These are phyloP conservation scores for Alisma plantagoaquatica DNA, from an alignment of 106 monocot genomes.

Conservation along the genomic window DNA sequence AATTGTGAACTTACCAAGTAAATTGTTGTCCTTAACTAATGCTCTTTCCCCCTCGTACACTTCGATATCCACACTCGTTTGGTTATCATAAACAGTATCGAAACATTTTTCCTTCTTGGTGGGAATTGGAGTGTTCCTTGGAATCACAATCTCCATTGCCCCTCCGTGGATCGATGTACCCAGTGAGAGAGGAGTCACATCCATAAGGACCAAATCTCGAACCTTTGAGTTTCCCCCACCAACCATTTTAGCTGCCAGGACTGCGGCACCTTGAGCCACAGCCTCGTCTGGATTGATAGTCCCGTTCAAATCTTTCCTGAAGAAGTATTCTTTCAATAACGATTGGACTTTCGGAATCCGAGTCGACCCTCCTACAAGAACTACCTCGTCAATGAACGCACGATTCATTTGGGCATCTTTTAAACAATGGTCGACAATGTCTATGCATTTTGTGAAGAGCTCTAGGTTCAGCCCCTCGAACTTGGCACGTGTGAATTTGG, in stretches of 20 bases:
- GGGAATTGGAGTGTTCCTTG: slow-evolving; percentile 52
- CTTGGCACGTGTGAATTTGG: no score
- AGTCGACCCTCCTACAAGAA: no score
- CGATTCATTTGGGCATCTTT: no score
- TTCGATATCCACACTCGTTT: slow-evolving; percentile 35
- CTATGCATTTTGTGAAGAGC: no score
- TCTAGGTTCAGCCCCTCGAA: no score
- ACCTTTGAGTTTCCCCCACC: slow-evolving; percentile 24
- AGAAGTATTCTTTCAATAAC: no score
- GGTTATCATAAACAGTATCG: slow-evolving; percentile 42
- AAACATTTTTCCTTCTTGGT: slow-evolving; percentile 52
- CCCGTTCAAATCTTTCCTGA: no score
- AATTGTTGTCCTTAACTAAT: slow-evolving; percentile 5
- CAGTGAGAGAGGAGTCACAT: slow-evolving; percentile 20
- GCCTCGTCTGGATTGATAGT: slow-evolving; percentile 18
- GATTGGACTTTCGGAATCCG: no score
- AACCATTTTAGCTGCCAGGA: slow-evolving; percentile 12
- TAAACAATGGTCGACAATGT: no score
- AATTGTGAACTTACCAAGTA: slow-evolving; percentile 49
- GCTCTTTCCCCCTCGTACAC: slow-evolving; percentile 34
- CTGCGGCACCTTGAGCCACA: slow-evolving; percentile 12
- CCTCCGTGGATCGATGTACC: slow-evolving; percentile 1
- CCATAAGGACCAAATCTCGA: slow-evolving; percentile 27
- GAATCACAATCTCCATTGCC: slow-evolving; percentile 7
- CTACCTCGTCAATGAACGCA: no score